Base-by-base conservation (phyloP, 2,329 filamentous ascomycete species). In the Cladosporium sp. region DNA sequence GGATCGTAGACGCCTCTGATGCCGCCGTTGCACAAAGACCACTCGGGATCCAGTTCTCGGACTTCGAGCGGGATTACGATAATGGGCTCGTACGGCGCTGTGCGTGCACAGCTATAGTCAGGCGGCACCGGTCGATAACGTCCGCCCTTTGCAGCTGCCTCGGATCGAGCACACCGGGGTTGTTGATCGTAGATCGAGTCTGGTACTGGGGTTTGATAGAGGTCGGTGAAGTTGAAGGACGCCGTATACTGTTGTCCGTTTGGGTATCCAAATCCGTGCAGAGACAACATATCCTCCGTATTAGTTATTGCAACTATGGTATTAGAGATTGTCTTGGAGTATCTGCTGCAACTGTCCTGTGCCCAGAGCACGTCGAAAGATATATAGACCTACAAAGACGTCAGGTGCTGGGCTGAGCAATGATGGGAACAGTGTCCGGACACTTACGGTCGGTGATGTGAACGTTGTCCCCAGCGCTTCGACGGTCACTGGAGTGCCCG, bases 361-460 rank as follows among this genome's bases (percentile, higher is more conserved):
- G 60, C 60, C 48, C 56, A 60, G 13, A 62, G 41, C 3, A 48
- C 51, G 18, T 54, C 53, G 54, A 54, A 62, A 14, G 58, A 60
- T 10, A 62, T 57, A 53, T 62, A 62, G 11, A 61, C 49, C 45
- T 48, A 33, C 2, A 18, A 11, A n/a, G 13, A 16, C 9, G 22
- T 43, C 31, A 40, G 37, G n/a, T 14, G 22, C 4, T 13, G 14
- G 14, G 14, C 14, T 16, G 14, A 1, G 14, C 14, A 16, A 16
- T 16, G 14, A 16, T 16, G 14, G 14, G 14, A 16, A 16, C 14
- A 16, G 14, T 16, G 14, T 16, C 14, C 14, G 14, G 14, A 16
- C 14, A 16, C n/a, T n/a, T 32, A 48, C 45, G 4, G 59, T 61
- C 7, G 60, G 60, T 8, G 52, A 58, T 0, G 58, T 59, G 31